These are phyloP conservation scores for Castanopsis chinensis DNA, from an alignment of 306 rosid species.

Conservation along the genomic window DNA sequence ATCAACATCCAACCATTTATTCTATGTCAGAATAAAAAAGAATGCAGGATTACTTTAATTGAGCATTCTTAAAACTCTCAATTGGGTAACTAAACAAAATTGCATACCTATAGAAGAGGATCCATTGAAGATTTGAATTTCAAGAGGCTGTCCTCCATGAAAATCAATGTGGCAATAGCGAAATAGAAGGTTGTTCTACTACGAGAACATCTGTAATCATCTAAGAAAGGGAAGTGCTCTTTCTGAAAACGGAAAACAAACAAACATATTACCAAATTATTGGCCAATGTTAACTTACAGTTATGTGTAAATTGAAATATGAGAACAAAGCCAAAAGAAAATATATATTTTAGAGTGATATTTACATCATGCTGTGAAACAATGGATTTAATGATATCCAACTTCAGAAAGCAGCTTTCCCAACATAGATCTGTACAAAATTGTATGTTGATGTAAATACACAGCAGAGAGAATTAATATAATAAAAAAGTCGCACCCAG, in stretches of 20 bases:
- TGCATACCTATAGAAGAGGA: constrained; percentile 75
- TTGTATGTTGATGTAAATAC: too few species aligned
- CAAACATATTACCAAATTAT: too few species aligned
- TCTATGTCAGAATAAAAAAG: too few species aligned
- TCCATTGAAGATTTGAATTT: constrained; percentile 96
- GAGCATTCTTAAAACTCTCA: neutral
- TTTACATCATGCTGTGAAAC: constrained; percentile 83
- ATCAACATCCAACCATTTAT: too few species aligned
- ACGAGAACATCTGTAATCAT: constrained; percentile 81
- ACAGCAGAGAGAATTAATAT: too few species aligned
- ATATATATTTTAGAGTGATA: neutral
- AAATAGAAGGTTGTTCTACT: constrained; percentile 90
- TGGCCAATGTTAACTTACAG: too few species aligned
- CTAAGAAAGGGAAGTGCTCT: constrained; percentile 89
- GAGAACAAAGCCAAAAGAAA: too few species aligned
- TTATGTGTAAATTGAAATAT: too few species aligned
- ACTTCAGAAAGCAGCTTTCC: constrained; percentile 92
- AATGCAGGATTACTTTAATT: neutral
- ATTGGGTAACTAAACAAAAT: neutral
- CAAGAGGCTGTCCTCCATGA: constrained; percentile 86
- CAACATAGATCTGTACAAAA: constrained; percentile 69
- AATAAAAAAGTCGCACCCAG: too few species aligned
- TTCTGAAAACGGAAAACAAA: constrained; percentile 44
- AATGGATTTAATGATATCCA: constrained; percentile 87
- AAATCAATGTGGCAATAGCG: constrained; percentile 85